Evolutionary conservation across 129 eudicot genomes (phyloP), one percentile per base, ranked within the genome.

Genomic region (Tagetes erecta): DNA sequence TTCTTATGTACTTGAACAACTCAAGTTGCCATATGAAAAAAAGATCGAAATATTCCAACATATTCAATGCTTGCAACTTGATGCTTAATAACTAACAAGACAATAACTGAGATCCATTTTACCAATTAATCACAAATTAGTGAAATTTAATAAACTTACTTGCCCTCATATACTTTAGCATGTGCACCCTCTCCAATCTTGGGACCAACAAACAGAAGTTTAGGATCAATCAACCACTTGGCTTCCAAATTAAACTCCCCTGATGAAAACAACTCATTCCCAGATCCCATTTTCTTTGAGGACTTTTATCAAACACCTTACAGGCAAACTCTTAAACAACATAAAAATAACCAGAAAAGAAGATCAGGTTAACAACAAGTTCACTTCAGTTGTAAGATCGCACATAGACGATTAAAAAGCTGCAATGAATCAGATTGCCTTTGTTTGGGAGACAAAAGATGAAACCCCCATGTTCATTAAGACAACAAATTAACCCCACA

Each of bases 141-240:
- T 2, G 1, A 51, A 66, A 66, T 31, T 42, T 4, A 66, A 50
- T 70, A 60, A 80, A 88, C 97, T 88, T 86, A 92, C 96, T 92
- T 92, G 73, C 97, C 97, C 87, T 92, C 97, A 10, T 92, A 92
- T 33, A 92, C 97, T 82, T 92, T 92, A 68, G 92, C 96, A 76
- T 92, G 97, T 71, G 97, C 97, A 83, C 97, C 97, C 51, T 92
- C 97, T 50, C 97, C 97, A 72, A 92, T 92, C 83, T 92, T 92
- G 1, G 96, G 97, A 20, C 97, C 97, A 75, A 92, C 96, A 81
- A 92, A 87, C n/a, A 92, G 87, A 75, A 76, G 96, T 76, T 88
- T 92, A n/a, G 97, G 96, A 86, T 92, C 96, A 81, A 92, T 80
- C 89, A 88, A 70, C 97, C 96, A 92, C 70, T 92, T 89, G 6